Evolutionary conservation across 2,329 filamentous ascomycete genomes (phyloP).

Genomic region (Ampelomyces quisqualis): DNA sequence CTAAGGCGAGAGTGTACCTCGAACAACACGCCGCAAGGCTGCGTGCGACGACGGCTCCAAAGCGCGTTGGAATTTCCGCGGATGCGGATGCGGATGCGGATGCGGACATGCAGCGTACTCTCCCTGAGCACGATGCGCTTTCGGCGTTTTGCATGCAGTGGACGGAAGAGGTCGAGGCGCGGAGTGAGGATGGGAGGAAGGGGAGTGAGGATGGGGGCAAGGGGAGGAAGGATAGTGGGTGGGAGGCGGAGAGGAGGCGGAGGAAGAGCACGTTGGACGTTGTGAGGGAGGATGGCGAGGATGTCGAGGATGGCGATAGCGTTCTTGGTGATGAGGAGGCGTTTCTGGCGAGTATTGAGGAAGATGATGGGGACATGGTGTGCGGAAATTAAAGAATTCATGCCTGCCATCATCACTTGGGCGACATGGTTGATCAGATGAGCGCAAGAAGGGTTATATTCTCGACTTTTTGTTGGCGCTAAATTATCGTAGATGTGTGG

Average conservation of each 20-base stretch:
- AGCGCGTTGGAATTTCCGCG: not conserved
- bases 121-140: not conserved
- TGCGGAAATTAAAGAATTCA: too few relatives aligned
- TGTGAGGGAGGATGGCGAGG: not conserved
- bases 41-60: not conserved
- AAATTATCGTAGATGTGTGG: too few relatives aligned
- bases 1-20: too few relatives aligned
- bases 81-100: conserved; percentile 55
- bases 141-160: not conserved
- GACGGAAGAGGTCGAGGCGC: not conserved
- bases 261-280: too few relatives aligned
- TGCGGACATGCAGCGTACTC: conserved; percentile 80
- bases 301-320: not conserved
- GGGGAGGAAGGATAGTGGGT: not conserved
- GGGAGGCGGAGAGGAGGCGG: not conserved
- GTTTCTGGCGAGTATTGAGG: too few relatives aligned
- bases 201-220: not conserved
- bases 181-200: not conserved
- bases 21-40: not conserved
- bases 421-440: too few relatives aligned
- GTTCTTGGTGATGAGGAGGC: not conserved
- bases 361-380: too few relatives aligned
- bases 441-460: too few relatives aligned
- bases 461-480: too few relatives aligned
- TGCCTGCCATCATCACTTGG: too few relatives aligned